Evolutionary conservation across 2,329 filamentous ascomycete species (phyloP).

Genomic region (Epichloe sylvatica): DNA sequence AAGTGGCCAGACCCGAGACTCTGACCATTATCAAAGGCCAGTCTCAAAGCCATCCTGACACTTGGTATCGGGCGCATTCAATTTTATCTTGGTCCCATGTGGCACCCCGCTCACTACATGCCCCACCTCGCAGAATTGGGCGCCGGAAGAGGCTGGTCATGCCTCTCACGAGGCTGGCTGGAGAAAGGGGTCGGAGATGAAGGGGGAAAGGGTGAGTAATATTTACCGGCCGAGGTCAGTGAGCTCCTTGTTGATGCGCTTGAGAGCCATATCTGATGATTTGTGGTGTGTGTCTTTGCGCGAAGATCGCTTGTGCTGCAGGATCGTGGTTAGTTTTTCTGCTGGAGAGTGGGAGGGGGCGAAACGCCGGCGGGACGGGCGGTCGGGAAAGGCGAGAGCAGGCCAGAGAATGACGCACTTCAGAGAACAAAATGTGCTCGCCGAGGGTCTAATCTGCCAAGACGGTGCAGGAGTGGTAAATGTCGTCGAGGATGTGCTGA

Average conservation of each 20-base stretch:
- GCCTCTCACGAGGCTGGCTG: constrained; percentile 10
- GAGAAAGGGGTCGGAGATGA: not conserved
- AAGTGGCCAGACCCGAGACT: not conserved
- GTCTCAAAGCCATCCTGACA: not conserved
- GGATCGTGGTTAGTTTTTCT: constrained; percentile 11
- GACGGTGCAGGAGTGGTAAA: constrained; percentile 7
- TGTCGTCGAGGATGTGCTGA: constrained; percentile 1
- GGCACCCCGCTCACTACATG: constrained; percentile 22
- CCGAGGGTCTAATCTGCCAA: constrained; percentile 6
- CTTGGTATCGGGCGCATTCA: constrained; percentile 7
- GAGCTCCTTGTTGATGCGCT: constrained; percentile 91
- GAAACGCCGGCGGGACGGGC: constrained; percentile 4
- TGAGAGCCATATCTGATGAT: constrained; percentile 57
- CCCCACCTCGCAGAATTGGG: constrained; percentile 24
- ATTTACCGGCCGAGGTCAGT: constrained; percentile 78
- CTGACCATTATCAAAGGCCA: not conserved
- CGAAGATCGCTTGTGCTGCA: constrained; percentile 10
- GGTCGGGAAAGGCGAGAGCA: constrained; percentile 8
- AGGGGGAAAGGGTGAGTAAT: constrained; percentile 7
- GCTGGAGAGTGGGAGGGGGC: not conserved
- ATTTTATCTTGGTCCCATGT: constrained; percentile 2
- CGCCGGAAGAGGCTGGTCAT: constrained; percentile 6
- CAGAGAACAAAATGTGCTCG: constrained; percentile 9
- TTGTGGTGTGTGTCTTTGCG: constrained; percentile 14
- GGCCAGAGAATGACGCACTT: constrained; percentile 15